phyloP scores from a whole-genome alignment of 192 early-diverging fungal species.

The Mortierella alpina region DNA sequence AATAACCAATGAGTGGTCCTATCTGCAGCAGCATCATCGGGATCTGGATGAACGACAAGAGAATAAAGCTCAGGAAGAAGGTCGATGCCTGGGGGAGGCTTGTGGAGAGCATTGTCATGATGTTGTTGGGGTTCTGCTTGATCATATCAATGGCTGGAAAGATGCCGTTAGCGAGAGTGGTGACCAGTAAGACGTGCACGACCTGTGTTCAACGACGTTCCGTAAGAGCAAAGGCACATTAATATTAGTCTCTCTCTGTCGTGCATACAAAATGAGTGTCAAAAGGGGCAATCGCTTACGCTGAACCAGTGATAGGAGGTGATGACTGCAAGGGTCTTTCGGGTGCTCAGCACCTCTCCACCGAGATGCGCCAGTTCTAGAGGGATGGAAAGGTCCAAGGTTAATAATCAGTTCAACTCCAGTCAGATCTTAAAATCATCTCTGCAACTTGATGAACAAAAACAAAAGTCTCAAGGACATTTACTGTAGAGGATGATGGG shows the following conservation, averaged over 20 bases:
- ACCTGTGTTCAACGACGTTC: slow-evolving; percentile 50
- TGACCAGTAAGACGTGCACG: slow-evolving; percentile 80
- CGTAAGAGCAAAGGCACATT: slow-evolving; percentile 17
- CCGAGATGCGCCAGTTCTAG: slow-evolving; percentile 59
- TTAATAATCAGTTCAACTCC: background rate
- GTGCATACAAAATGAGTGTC: background rate
- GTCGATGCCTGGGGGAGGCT: slow-evolving; percentile 78
- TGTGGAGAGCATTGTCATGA: slow-evolving; percentile 65
- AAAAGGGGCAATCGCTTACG: slow-evolving; percentile 68
- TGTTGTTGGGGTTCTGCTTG: slow-evolving; percentile 60
- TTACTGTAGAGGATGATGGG: slow-evolving; percentile 72
- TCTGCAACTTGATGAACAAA: background rate
- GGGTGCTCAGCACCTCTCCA: slow-evolving; percentile 19
- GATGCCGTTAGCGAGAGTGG: slow-evolving; percentile 75
- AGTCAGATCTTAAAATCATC: background rate
- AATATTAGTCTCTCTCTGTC: slow-evolving; percentile 54
- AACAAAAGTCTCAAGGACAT: background rate
- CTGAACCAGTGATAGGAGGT: slow-evolving; percentile 55
- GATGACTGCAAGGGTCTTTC: slow-evolving; percentile 26
- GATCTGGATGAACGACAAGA: slow-evolving; percentile 71
- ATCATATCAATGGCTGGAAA: slow-evolving; percentile 65
- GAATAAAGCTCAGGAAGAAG: slow-evolving; percentile 86
- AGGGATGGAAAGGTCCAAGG: background rate
- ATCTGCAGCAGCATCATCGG: slow-evolving; percentile 75
- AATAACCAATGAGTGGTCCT: slow-evolving; percentile 68